Percentiles rank a stretch among this genome's conserved stretches.
Conservation (phyloP, 1,139 yeast species). For the Protomyces inundatus region DNA sequence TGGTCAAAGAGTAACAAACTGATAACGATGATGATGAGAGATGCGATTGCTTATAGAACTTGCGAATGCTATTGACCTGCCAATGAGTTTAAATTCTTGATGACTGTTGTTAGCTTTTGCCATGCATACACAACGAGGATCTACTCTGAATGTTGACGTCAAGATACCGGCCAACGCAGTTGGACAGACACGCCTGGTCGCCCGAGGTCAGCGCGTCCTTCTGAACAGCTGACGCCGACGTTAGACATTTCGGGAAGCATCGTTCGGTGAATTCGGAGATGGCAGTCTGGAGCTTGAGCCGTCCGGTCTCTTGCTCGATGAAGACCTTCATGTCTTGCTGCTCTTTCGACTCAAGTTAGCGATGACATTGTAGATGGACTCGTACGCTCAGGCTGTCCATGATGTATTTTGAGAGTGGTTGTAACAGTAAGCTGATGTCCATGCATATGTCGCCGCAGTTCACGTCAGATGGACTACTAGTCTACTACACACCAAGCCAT, state of each 20-base stretch:
- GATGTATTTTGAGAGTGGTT: background rate
- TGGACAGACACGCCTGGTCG: slow-evolving; percentile 23
- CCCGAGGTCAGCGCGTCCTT: slow-evolving; percentile 8
- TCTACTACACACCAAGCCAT: too few species aligned
- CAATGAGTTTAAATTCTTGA: slow-evolving; percentile 21
- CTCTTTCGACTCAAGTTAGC: slow-evolving; percentile 2
- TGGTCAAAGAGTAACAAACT: background rate
- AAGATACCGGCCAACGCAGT: slow-evolving; percentile 26
- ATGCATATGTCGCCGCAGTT: too few species aligned
- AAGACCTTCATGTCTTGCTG: slow-evolving; percentile 24
- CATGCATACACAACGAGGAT: background rate
- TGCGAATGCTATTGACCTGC: slow-evolving; percentile 1
- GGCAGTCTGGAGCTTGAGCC: slow-evolving; percentile 23
- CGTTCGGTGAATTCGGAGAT: slow-evolving; percentile 26
- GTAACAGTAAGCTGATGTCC: too few species aligned
- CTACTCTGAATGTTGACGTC: slow-evolving; percentile 26
- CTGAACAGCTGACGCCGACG: slow-evolving; percentile 1
- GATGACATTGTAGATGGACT: background rate
- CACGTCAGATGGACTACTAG: too few species aligned
- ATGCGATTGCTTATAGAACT: background rate
- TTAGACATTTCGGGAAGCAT: slow-evolving; percentile 24
- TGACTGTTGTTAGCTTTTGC: slow-evolving; percentile 1
- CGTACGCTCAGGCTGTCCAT: background rate
- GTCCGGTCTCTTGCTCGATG: slow-evolving; percentile 25
- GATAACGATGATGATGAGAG: background rate